Percentiles rank a stretch among this genome's conserved stretches.
These are phyloP conservation scores for Solanum pennellii DNA, from an alignment of 257 asterid genomes.

Conservation along the genomic window DNA sequence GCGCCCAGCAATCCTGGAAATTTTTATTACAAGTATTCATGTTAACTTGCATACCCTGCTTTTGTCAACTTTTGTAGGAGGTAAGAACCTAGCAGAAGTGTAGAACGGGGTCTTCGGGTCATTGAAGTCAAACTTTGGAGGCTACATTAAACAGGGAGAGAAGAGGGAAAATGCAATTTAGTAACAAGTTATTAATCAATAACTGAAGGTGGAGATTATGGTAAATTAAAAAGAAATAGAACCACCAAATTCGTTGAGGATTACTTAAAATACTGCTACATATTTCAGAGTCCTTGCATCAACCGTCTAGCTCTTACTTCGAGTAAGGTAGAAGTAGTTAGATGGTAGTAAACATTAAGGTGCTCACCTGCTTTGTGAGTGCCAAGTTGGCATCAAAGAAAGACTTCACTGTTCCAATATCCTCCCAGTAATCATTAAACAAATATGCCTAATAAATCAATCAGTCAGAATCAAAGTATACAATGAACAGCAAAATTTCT, in stretches of 20 bases:
- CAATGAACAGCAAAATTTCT: neutral
- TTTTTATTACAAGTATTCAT: neutral
- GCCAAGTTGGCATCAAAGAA: constrained; percentile 92
- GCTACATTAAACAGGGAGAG: constrained; percentile 28
- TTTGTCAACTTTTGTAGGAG: constrained; percentile 84
- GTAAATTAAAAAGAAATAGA: neutral
- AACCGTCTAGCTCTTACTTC: neutral
- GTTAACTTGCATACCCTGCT: constrained; percentile 53
- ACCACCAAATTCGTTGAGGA: neutral
- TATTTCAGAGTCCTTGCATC: neutral
- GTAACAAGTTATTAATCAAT: neutral
- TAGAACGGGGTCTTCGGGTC: constrained; percentile 85
- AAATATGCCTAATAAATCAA: constrained; percentile 48
- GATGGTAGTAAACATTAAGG: neutral
- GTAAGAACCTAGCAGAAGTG: constrained; percentile 82
- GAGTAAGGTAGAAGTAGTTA: neutral
- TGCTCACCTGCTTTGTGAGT: constrained; percentile 68
- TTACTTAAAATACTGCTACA: neutral
- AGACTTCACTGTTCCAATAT: constrained; percentile 85
- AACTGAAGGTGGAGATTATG: neutral
- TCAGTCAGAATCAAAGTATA: constrained; percentile 1
- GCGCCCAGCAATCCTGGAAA: neutral
- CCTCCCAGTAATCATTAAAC: constrained; percentile 93
- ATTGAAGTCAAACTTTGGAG: constrained; percentile 64
- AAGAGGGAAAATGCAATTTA: neutral